Conservation (phyloP, 176 grass and related monocot genomes). For the Triticum urartu region DNA sequence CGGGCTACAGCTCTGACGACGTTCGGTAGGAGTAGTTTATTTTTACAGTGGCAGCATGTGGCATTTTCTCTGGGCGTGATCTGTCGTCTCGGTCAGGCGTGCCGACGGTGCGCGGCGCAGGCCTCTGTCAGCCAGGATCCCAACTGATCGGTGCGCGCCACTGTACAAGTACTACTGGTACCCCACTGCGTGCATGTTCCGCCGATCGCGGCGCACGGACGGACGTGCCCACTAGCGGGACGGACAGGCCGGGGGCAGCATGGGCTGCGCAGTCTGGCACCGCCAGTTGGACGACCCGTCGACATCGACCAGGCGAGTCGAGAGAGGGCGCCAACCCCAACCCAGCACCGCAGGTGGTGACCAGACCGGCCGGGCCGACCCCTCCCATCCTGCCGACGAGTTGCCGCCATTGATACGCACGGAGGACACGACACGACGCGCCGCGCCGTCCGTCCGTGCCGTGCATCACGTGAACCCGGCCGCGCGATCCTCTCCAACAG, state of each 20-base stretch:
- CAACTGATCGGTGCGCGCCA: not conserved
- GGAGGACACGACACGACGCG: not conserved
- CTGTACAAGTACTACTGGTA: not conserved
- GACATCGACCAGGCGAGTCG: not conserved
- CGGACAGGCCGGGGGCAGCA: not conserved
- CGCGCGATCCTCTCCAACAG: not conserved
- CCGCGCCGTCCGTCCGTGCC: not conserved
- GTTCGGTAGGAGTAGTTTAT: not conserved
- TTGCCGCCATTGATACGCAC: too few species aligned
- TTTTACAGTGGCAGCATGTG: not conserved
- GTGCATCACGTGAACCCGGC: not conserved
- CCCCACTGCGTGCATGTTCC: not conserved
- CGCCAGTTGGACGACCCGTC: not conserved
- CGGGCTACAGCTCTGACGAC: not conserved
- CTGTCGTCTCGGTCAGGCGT: not conserved
- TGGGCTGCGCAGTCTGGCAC: not conserved
- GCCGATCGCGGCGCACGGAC: not conserved
- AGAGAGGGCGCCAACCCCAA: not conserved
- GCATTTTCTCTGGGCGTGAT: not conserved
- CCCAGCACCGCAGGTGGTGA: not conserved
- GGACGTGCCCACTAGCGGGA: not conserved
- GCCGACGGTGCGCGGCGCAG: not conserved
- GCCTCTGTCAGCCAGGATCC: not conserved
- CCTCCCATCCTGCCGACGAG: not conserved
- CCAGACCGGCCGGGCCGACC: not conserved